Conservation (phyloP, 2,329 filamentous ascomycete species). For the Zasmidium citrigriseum region DNA sequence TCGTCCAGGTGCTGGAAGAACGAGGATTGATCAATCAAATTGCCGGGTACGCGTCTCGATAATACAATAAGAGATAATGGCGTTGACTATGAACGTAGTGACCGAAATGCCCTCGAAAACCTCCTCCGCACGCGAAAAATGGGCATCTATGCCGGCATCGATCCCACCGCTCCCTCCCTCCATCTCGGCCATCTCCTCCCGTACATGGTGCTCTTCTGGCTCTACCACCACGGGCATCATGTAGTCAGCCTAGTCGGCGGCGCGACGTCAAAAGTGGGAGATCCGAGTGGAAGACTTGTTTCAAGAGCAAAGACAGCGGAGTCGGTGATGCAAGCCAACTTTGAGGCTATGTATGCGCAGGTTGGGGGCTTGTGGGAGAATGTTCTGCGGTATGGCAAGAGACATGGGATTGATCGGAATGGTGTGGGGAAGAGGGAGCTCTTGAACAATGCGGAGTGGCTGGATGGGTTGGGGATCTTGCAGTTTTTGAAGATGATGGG, state of each 20-base stretch:
- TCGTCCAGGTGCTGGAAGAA: slow-evolving; percentile 66
- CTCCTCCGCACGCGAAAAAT: slow-evolving; percentile 67
- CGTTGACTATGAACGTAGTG: slow-evolving; percentile 27
- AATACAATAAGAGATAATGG: neutral
- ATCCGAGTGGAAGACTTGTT: slow-evolving; percentile 70
- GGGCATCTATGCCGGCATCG: slow-evolving; percentile 77
- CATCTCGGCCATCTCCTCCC: slow-evolving; percentile 80
- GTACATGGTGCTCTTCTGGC: slow-evolving; percentile 81
- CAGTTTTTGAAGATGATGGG: slow-evolving; percentile 77
- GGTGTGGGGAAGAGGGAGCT: slow-evolving; percentile 69
- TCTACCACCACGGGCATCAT: slow-evolving; percentile 74
- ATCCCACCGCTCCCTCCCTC: slow-evolving; percentile 76
- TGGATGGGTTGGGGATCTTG: slow-evolving; percentile 68
- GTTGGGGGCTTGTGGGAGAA: slow-evolving; percentile 73
- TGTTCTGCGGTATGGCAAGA: slow-evolving; percentile 65
- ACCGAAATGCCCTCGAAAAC: slow-evolving; percentile 58
- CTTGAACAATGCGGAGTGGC: slow-evolving; percentile 83
- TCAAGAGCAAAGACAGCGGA: slow-evolving; percentile 58
- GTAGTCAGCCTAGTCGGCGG: slow-evolving; percentile 63
- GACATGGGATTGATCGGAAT: slow-evolving; percentile 63
- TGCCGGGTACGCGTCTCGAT: slow-evolving; percentile 61
- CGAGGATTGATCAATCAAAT: slow-evolving; percentile 73
- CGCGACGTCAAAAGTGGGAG: slow-evolving; percentile 75
- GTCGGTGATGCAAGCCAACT: slow-evolving; percentile 61
- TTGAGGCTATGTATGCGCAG: slow-evolving; percentile 68